Evolutionary conservation across 1,284 basidiomycete species (phyloP), one percentile per base, ranked within the genome.

Genomic region (Cryptococcus maquisensis): DNA sequence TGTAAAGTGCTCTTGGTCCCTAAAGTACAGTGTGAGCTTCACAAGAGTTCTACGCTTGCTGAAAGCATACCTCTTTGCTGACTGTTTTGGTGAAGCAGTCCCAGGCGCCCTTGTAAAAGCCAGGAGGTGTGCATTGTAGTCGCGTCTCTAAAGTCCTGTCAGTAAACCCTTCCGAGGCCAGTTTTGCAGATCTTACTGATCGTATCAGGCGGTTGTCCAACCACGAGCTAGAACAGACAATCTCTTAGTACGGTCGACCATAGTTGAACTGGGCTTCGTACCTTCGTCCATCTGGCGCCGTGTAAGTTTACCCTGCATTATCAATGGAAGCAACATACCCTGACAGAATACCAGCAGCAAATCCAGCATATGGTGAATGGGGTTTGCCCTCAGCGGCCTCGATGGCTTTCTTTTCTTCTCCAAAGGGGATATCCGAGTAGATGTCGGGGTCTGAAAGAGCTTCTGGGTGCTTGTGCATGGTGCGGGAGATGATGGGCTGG

Each of bases 41-140:
- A 24, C 36, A 38, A 28, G 20, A 21, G 32, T 16, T 10, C 32
- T 18, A 7, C 43, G 35, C 20, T 36, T 10, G 41, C 16, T 45
- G 24, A 3, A 23, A 40, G 56, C 64, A 23, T 21, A 72, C 72
- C 52, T 73, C 69, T 21, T 64, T 65, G 15, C 54, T 57, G n/a
- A 75, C 57, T 1, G 71, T 73, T 38, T 63, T 57, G 1, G 56
- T 59, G 36, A 77, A 60, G 49, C 73, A 75, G 48, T 75, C 64
- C 60, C 64, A 65, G 0, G 75, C 73, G 21, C 74, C 74, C 15
- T 57, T 57, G 57, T 64, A 77, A 8, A 66, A 67, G 15, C 69
- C 69, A 10, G 60, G 59, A 10, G 75, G 74, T 9, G 72, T 59
- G 50, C 73, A 74, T 68, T 77, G 75, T 51, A 76, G 60, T 63